Evolutionary conservation across 2,329 filamentous ascomycete genomes (phyloP).

Genomic region (Alternaria dauci): DNA sequence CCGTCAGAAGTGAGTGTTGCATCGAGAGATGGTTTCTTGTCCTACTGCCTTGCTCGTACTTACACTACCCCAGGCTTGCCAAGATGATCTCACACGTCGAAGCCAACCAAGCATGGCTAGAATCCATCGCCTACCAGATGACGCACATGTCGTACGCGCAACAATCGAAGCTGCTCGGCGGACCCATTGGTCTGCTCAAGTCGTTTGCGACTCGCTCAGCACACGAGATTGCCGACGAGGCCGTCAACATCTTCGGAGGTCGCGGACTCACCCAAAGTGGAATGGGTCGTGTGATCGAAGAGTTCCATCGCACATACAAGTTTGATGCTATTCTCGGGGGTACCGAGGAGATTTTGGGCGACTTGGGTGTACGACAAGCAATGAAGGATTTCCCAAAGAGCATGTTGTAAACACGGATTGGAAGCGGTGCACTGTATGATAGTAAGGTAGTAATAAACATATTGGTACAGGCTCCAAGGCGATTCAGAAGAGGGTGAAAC

Average conservation of each 20-base stretch:
- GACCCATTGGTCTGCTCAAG: slow-evolving; percentile 84
- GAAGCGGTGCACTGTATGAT: slow-evolving; percentile 11
- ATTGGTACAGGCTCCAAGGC: slow-evolving; percentile 8
- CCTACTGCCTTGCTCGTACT: slow-evolving; percentile 1
- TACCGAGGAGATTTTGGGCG: slow-evolving; percentile 82
- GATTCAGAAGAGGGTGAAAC: slow-evolving; percentile 12
- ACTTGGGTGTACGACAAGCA: slow-evolving; percentile 83
- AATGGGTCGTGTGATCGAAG: slow-evolving; percentile 84
- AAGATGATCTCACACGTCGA: slow-evolving; percentile 87
- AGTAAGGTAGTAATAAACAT: slow-evolving; percentile 5
- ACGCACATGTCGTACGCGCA: slow-evolving; percentile 81
- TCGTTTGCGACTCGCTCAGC: slow-evolving; percentile 78
- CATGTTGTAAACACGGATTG: slow-evolving; percentile 66
- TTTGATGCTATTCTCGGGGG: slow-evolving; percentile 73
- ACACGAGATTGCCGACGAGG: slow-evolving; percentile 83
- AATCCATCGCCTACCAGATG: slow-evolving; percentile 88
- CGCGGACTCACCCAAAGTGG: slow-evolving; percentile 80
- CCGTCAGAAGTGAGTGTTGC: slow-evolving; percentile 69
- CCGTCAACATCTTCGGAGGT: slow-evolving; percentile 86
- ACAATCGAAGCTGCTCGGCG: slow-evolving; percentile 77
- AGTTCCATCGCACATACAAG: slow-evolving; percentile 86
- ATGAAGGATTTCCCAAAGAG: slow-evolving; percentile 86
- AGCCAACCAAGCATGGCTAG: slow-evolving; percentile 85
- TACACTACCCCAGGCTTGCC: slow-evolving; percentile 65
- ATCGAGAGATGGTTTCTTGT: background rate